phyloP scores from a whole-genome alignment of 768 basidiomycete genomes.

The Mycena epipterygia region DNA sequence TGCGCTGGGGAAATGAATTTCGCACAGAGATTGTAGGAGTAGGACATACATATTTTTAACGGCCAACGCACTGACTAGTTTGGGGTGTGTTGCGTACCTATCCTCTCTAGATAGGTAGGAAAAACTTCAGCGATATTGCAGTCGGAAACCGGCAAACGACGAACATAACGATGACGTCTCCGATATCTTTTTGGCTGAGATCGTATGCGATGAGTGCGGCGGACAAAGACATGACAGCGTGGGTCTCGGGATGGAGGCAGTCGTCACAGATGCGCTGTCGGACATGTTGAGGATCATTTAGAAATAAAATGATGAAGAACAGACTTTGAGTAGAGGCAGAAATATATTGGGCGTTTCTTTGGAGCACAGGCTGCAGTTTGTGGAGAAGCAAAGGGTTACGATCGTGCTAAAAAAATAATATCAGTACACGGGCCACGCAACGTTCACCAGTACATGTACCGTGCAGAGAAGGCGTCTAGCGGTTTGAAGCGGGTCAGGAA shows the following conservation, averaged over 20 bases:
- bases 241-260: not conserved
- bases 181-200: slow-evolving; percentile 3
- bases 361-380: not conserved
- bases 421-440: not conserved
- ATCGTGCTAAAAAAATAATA: not conserved
- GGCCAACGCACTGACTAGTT: slow-evolving; percentile 1
- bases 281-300: no score
- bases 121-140: no score
- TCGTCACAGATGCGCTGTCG: slow-evolving; percentile 6
- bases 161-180: not conserved
- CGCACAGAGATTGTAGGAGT: not conserved
- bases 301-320: not conserved
- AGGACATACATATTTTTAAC: not conserved
- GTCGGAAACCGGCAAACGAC: not conserved
- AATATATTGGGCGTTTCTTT: not conserved
- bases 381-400: slow-evolving; percentile 16
- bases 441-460: not conserved
- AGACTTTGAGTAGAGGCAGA: slow-evolving; percentile 5
- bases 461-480: not conserved
- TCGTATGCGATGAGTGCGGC: slow-evolving; percentile 1
- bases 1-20: not conserved
- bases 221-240: slow-evolving; percentile 6
- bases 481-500: not conserved
- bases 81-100: not conserved
- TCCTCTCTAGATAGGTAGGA: not conserved